Conservation (phyloP, 345 rosid species). For the Garcia nutans region DNA sequence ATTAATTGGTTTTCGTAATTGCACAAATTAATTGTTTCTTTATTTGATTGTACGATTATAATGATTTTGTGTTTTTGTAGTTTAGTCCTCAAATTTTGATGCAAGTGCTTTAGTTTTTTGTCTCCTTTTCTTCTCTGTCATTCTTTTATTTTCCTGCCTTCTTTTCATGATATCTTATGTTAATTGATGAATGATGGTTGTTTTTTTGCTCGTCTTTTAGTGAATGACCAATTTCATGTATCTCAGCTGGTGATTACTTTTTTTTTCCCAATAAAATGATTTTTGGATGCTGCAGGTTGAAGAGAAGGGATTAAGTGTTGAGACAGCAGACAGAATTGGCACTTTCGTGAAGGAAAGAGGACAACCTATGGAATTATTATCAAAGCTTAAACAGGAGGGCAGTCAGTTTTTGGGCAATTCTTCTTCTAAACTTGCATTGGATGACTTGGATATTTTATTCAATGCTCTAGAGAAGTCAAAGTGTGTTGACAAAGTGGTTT, state of each 20-base stretch:
- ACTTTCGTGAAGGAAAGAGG: slow-evolving; percentile 77
- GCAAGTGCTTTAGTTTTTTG: too few relatives aligned
- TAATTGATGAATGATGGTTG: neutral
- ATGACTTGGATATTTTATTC: slow-evolving; percentile 74
- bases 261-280: neutral
- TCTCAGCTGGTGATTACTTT: neutral
- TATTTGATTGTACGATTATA: too few relatives aligned
- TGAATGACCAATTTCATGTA: neutral
- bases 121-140: too few relatives aligned
- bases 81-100: too few relatives aligned
- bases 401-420: slow-evolving; percentile 54
- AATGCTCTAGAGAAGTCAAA: slow-evolving; percentile 76
- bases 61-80: too few relatives aligned
- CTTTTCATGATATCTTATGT: neutral
- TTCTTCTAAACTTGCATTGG: slow-evolving; percentile 63
- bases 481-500: slow-evolving; percentile 72
- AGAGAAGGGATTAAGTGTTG: slow-evolving; percentile 73
- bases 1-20: too few relatives aligned
- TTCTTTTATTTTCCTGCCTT: neutral
- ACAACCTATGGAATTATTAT: slow-evolving; percentile 55
- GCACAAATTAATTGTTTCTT: too few relatives aligned
- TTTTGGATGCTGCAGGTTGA: slow-evolving; percentile 49
- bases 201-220: neutral
- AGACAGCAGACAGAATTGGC: slow-evolving; percentile 77
- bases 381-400: slow-evolving; percentile 59